Evolutionary conservation across 129 eudicot genomes (phyloP).

Genomic region (Gnaphalium uliginosum): DNA sequence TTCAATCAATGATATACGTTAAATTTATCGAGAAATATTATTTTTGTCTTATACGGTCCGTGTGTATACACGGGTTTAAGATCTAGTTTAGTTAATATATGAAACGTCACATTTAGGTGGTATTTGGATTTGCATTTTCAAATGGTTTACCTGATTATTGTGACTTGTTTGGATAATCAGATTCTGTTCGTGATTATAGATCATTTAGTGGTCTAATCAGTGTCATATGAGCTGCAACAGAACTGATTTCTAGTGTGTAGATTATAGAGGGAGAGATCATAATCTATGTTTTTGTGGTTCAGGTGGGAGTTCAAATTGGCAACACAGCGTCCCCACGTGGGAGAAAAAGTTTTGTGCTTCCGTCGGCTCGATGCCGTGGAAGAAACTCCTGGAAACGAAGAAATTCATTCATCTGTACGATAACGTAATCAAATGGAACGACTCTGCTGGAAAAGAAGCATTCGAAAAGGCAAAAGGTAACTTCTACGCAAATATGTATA

Average conservation of each 20-base stretch:
- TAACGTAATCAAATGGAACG: conserved; percentile 64
- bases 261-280: not conserved
- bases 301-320: conserved; percentile 51
- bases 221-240: not conserved
- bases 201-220: too few relatives aligned
- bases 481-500: conserved; percentile 57
- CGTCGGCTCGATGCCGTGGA: conserved; percentile 64
- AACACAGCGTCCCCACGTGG: conserved; percentile 59
- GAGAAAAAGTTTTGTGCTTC: conserved; percentile 67
- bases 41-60: too few relatives aligned
- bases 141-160: too few relatives aligned
- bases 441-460: conserved; percentile 78
- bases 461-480: conserved; percentile 56
- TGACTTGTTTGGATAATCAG: not conserved
- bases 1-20: too few relatives aligned
- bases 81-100: not conserved
- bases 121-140: not conserved
- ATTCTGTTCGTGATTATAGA: not conserved
- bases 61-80: not conserved
- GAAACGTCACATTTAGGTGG: not conserved
- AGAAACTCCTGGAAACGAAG: conserved; percentile 50
- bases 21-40: too few relatives aligned
- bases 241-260: not conserved
- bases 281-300: conserved; percentile 1
- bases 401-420: conserved; percentile 54